phyloP scores from a whole-genome alignment of 352 stramenopile species.

The Globisporangium okanoganense region DNA sequence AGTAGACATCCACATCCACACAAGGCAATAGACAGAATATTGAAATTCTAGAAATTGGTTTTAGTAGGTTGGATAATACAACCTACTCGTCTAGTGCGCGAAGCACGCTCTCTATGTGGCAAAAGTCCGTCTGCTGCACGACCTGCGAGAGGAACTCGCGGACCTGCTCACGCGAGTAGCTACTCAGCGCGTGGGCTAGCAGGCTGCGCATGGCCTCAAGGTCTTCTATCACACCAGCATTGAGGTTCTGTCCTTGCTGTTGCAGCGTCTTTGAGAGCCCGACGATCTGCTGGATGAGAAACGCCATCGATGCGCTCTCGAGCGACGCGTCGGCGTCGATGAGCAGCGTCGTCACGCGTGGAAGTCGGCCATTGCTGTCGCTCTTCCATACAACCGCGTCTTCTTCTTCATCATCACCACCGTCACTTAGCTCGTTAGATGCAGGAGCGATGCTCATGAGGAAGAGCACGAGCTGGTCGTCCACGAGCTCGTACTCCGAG shows the following conservation, averaged over 20 bases:
- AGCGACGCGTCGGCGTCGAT: constrained; percentile 26
- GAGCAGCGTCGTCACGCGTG: neutral
- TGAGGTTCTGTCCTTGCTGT: constrained; percentile 10
- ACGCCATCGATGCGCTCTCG: constrained; percentile 34
- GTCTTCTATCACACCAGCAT: constrained; percentile 26
- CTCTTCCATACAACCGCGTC: neutral
- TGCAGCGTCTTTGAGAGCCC: constrained; percentile 27
- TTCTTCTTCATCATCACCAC: neutral
- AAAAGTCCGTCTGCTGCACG: constrained; percentile 29
- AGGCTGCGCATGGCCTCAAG: constrained; percentile 37
- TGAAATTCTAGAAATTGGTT: neutral
- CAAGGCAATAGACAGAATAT: neutral
- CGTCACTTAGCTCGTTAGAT: neutral
- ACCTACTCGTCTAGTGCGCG: constrained; percentile 27
- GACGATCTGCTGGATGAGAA: constrained; percentile 44
- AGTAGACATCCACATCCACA: neutral
- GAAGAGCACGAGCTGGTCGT: constrained; percentile 63
- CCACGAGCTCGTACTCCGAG: constrained; percentile 30
- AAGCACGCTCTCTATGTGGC: constrained; percentile 32
- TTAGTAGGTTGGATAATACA: neutral
- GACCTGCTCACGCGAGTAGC: constrained; percentile 37
- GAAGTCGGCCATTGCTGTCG: neutral
- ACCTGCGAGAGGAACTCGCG: constrained; percentile 47
- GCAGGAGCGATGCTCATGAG: constrained; percentile 37
- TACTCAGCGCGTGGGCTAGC: constrained; percentile 31